A percentile compares a stretch with the other conserved stretches of the same genome.
Evolutionary conservation across 352 stramenopile species (phyloP).

Genomic region (Blastocystis sp.): DNA sequence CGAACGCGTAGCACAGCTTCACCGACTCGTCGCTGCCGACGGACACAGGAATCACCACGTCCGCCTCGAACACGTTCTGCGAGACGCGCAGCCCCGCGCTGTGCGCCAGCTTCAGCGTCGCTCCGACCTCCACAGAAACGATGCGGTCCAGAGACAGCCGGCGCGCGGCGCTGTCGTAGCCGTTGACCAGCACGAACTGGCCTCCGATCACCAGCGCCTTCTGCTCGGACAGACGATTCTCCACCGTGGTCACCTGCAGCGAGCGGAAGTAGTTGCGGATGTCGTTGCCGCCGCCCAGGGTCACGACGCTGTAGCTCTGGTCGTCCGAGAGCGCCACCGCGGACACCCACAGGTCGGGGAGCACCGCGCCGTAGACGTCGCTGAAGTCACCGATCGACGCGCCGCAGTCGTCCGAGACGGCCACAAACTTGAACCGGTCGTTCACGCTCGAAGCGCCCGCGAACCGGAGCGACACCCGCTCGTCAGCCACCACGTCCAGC

Average conservation of each 20-base stretch:
- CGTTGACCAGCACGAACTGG: background rate
- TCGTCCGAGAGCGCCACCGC: background rate
- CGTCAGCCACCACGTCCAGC: background rate
- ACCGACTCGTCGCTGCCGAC: background rate
- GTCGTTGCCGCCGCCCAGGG: background rate
- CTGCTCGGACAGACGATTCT: background rate
- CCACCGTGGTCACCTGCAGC: constrained; percentile 20
- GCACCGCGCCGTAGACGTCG: constrained; percentile 5
- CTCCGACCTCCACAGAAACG: background rate
- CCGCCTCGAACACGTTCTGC: background rate
- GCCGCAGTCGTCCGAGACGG: background rate
- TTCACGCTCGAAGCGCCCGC: constrained; percentile 8
- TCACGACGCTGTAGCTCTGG: background rate
- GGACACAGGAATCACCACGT: constrained; percentile 20
- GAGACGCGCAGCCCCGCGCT: background rate
- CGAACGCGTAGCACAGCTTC: constrained; percentile 57
- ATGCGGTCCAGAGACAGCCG: background rate
- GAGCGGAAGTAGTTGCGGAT: background rate
- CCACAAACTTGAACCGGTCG: constrained; percentile 24
- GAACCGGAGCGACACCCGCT: background rate
- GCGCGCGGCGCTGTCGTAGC: background rate
- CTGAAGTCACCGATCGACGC: background rate
- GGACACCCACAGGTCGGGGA: background rate
- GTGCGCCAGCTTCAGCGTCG: constrained; percentile 16
- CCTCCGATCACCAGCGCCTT: constrained; percentile 18